These are phyloP conservation scores for Colletotrichum eremochloae DNA, from an alignment of 2,329 filamentous ascomycete genomes.

Conservation along the genomic window DNA sequence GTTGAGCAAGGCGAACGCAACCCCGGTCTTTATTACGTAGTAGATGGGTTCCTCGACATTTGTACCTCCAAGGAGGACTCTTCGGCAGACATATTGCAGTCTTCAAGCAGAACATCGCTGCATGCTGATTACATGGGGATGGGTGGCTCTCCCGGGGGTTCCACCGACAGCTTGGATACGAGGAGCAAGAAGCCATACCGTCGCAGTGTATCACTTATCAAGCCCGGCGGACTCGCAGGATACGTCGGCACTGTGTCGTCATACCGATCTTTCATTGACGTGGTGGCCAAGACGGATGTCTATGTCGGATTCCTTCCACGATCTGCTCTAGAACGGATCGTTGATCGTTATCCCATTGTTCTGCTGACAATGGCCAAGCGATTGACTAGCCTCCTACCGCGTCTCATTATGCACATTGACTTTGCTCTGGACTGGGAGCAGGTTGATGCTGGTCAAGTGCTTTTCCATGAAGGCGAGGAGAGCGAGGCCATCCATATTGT, in stretches of 20 bases:
- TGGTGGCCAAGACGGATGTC: conserved; percentile 97
- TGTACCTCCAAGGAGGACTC: conserved; percentile 81
- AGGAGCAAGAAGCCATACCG: conserved; percentile 63
- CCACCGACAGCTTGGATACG: conserved; percentile 47
- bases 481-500: conserved; percentile 99
- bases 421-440: conserved; percentile 99
- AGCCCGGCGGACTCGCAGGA: conserved; percentile 92
- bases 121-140: conserved; percentile 36
- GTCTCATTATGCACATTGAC: conserved; percentile 94
- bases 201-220: conserved; percentile 88
- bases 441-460: conserved; percentile 92
- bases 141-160: conserved; percentile 32
- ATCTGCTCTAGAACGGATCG: conserved; percentile 87
- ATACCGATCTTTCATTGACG: conserved; percentile 95
- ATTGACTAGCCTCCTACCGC: conserved; percentile 88
- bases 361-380: conserved; percentile 96
- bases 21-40: conserved; percentile 95
- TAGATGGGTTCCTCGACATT: conserved; percentile 96
- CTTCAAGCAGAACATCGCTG: conserved; percentile 51
- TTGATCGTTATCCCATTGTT: conserved; percentile 92
- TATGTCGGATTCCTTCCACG: conserved; percentile 96
- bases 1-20: conserved; percentile 98
- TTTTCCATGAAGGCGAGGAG: conserved; percentile 93
- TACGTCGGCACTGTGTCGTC: conserved; percentile 96
- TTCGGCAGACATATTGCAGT: conserved; percentile 56